Evolutionary conservation across 805 yeast genomes (phyloP).

Genomic region (Zygoascus ofunaensis): DNA sequence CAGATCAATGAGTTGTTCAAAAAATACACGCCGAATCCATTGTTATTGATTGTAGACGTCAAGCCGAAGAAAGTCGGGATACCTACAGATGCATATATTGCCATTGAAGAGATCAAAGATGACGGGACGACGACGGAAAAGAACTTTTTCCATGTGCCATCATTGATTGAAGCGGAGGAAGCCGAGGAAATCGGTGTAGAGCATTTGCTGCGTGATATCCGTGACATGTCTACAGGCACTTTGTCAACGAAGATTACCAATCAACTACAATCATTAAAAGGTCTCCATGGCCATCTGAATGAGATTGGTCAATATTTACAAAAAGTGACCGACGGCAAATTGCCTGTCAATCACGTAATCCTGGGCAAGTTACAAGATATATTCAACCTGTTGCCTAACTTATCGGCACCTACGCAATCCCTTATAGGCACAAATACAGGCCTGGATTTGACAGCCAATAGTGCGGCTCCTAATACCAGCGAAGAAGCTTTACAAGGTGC

Average conservation of each 20-base stretch:
- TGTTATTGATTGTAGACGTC: constrained; percentile 85
- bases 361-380: constrained; percentile 91
- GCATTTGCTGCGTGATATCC: constrained; percentile 83
- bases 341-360: constrained; percentile 85
- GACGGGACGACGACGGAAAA: constrained; percentile 91
- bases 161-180: constrained; percentile 91
- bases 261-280: constrained; percentile 80
- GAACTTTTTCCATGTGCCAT: constrained; percentile 89
- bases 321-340: constrained; percentile 56
- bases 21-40: constrained; percentile 70
- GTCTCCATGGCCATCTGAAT: constrained; percentile 66
- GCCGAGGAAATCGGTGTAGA: constrained; percentile 99
- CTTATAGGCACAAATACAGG: constrained; percentile 9
- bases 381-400: constrained; percentile 84
- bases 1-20: constrained; percentile 86
- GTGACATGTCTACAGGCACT: constrained; percentile 95
- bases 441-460: constrained; percentile 7
- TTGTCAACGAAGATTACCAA: constrained; percentile 79
- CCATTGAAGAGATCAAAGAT: constrained; percentile 90
- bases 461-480: constrained; percentile 8
- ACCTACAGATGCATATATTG: constrained; percentile 91
- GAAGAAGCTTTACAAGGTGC: constrained; percentile 31
- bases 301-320: constrained; percentile 73
- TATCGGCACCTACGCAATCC: constrained; percentile 30
- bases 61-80: constrained; percentile 77